A percentile compares a stretch with the other conserved stretches of the same genome.
These are phyloP conservation scores for Hevea brasiliensis DNA, from an alignment of 345 rosid species.

Conservation along the genomic window DNA sequence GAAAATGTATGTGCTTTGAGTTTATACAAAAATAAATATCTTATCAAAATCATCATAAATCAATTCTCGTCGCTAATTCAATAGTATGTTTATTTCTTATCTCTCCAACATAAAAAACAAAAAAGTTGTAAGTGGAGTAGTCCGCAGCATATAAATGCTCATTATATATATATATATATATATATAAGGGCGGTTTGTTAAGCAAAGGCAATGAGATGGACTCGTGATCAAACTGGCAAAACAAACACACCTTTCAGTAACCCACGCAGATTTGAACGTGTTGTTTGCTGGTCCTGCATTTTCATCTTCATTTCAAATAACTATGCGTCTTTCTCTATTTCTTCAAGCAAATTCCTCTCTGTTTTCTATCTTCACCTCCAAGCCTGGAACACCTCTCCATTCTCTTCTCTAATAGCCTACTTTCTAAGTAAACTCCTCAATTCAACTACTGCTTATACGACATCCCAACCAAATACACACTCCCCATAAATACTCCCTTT, in stretches of 20 bases:
- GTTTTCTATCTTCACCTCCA: constrained; percentile 37
- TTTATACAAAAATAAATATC: no score
- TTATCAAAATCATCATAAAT: no score
- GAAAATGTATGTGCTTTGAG: no score
- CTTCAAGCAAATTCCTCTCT: constrained; percentile 66
- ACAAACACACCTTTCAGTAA: constrained; percentile 44
- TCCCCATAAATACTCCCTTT: constrained; percentile 38
- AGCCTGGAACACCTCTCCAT: constrained; percentile 23
- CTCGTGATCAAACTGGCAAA: constrained; percentile 49
- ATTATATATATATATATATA: no score
- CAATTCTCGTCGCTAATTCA: no score
- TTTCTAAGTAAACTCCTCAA: constrained; percentile 69
- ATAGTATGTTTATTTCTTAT: no score
- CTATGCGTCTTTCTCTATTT: constrained; percentile 41
- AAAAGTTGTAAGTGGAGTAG: no score
- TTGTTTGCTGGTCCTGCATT: constrained; percentile 12
- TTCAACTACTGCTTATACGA: constrained; percentile 70
- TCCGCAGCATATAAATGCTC: no score
- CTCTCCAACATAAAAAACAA: no score
- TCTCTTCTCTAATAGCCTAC: constrained; percentile 38
- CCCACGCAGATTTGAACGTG: background rate
- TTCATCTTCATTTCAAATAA: background rate
- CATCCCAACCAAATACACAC: constrained; percentile 59
- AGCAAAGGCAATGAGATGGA: constrained; percentile 28
- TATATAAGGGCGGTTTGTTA: no score